Conservation (phyloP, 2,329 filamentous ascomycete genomes). For the Plenodomus lindquistii region DNA sequence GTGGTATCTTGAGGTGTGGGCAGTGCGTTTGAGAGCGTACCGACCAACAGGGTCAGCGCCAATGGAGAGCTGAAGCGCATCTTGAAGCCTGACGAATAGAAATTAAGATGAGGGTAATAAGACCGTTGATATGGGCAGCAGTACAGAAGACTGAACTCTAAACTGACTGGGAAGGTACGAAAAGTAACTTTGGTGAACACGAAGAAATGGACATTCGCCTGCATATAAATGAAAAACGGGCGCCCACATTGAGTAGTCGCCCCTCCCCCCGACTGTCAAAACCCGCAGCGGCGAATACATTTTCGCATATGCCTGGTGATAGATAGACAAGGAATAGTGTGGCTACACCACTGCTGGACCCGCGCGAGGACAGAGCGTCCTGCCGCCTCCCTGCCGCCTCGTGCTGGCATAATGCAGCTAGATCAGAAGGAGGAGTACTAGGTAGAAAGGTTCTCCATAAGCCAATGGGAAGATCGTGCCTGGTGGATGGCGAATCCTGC, state of each 20-base stretch:
- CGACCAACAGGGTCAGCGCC: constrained; percentile 28
- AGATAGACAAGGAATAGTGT: background rate
- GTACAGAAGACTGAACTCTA: constrained; percentile 2
- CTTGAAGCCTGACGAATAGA: constrained; percentile 6
- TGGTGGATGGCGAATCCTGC: background rate
- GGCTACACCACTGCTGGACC: background rate
- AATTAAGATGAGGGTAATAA: background rate
- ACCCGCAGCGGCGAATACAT: background rate
- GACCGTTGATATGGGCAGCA: background rate
- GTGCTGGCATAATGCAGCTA: background rate
- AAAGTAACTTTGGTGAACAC: background rate
- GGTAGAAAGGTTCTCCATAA: background rate
- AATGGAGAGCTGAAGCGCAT: constrained; percentile 32
- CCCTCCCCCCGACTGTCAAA: background rate
- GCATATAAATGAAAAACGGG: background rate
- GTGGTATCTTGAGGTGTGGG: constrained; percentile 25
- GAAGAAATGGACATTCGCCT: background rate
- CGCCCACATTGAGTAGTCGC: background rate
- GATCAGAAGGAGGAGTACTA: background rate
- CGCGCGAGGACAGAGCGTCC: background rate
- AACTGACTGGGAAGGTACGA: background rate
- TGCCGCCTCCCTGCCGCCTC: background rate
- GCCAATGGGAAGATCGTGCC: background rate
- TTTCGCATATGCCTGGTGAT: background rate
- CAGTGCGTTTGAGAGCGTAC: constrained; percentile 26